Percentiles rank a stretch among this genome's conserved stretches.
Conservation (phyloP, 1,139 yeast species). For the Yamadazyma kanchanaburiensis region DNA sequence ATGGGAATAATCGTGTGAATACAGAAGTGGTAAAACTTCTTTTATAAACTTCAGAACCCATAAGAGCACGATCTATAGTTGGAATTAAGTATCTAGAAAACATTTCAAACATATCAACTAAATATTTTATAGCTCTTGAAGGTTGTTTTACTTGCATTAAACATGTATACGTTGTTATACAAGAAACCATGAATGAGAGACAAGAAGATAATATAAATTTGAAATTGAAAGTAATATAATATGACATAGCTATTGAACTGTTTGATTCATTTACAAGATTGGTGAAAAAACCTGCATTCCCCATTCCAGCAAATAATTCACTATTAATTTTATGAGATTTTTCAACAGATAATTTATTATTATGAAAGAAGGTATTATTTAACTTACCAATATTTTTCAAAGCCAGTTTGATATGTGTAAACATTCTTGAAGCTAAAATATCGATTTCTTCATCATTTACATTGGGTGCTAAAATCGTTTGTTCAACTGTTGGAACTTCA, state of each 20-base stretch:
- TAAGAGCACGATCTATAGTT: slow-evolving; percentile 1
- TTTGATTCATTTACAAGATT: background rate
- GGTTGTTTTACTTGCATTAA: slow-evolving; percentile 3
- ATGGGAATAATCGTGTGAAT: slow-evolving; percentile 2
- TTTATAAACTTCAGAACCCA: slow-evolving; percentile 1
- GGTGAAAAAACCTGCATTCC: background rate
- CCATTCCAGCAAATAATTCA: slow-evolving; percentile 1
- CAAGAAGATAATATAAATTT: slow-evolving; percentile 3
- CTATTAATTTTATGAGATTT: slow-evolving; percentile 1
- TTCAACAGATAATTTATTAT: background rate
- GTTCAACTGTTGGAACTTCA: background rate
- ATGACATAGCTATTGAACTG: background rate
- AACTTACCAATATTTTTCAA: background rate
- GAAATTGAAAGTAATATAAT: slow-evolving; percentile 3
- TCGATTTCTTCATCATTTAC: background rate
- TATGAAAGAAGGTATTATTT: background rate
- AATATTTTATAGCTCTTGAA: slow-evolving; percentile 5
- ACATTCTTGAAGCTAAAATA: background rate
- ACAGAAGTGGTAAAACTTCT: slow-evolving; percentile 2
- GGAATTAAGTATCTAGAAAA: slow-evolving; percentile 3
- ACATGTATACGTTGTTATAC: slow-evolving; percentile 3
- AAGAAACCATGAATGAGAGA: slow-evolving; percentile 2
- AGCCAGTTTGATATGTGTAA: background rate
- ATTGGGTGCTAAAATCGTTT: background rate
- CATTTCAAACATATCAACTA: slow-evolving; percentile 4